Percentiles rank a stretch among this genome's conserved stretches.
These are phyloP conservation scores for Russula sp. DNA, from an alignment of 768 basidiomycete species.

Conservation along the genomic window DNA sequence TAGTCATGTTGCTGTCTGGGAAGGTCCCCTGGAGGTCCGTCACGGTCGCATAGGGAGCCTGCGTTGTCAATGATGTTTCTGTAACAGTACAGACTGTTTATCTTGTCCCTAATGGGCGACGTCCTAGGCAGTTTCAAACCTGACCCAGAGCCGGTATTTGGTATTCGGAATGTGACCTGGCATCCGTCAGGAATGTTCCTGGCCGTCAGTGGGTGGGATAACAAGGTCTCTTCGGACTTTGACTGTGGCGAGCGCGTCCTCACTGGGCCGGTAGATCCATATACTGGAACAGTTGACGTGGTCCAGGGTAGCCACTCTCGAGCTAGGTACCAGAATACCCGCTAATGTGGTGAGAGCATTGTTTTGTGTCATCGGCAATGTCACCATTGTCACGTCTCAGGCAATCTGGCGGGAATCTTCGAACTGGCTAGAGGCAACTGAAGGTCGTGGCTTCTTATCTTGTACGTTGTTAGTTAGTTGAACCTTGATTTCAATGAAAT, in stretches of 20 bases:
- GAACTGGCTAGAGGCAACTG: conserved; percentile 78
- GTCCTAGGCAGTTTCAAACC: conserved; percentile 63
- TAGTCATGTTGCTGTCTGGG: conserved; percentile 74
- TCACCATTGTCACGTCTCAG: conserved; percentile 36
- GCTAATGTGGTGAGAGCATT: conserved; percentile 45
- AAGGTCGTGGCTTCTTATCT: conserved; percentile 81
- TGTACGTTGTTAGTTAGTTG: conserved; percentile 43
- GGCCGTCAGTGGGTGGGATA: conserved; percentile 83
- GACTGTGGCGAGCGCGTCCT: neutral
- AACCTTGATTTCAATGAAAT: neutral
- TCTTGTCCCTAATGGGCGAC: conserved; percentile 62
- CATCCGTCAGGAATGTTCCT: conserved; percentile 82
- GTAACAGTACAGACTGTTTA: conserved; percentile 65
- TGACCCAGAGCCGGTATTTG: conserved; percentile 73
- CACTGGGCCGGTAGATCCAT: conserved; percentile 46
- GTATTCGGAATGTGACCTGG: conserved; percentile 75
- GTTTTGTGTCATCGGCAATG: neutral
- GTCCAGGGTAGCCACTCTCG: conserved; percentile 59
- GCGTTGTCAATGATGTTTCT: neutral
- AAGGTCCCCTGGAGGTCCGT: conserved; percentile 73
- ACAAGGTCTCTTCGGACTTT: conserved; percentile 48
- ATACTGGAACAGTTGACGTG: conserved; percentile 73
- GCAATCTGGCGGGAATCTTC: conserved; percentile 80
- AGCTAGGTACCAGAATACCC: conserved; percentile 53
- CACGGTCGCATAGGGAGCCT: neutral